Evolutionary conservation across 2,329 filamentous ascomycete genomes (phyloP).

Genomic region (Laburnicola sp.): DNA sequence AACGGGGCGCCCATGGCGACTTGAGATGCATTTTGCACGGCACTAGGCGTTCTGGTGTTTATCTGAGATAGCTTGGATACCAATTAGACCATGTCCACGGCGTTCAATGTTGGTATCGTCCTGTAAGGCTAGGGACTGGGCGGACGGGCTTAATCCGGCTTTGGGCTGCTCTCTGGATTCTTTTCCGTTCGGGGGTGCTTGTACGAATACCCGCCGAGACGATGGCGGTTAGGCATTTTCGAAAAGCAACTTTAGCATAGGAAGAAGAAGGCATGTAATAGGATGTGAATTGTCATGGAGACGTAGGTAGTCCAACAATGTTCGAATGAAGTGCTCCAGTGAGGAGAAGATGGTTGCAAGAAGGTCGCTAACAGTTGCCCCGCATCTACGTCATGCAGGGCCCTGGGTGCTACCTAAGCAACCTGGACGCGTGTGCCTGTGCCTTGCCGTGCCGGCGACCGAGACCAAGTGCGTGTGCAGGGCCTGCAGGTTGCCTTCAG

Average conservation of each 20-base stretch:
- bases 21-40: conserved; percentile 1
- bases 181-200: neutral
- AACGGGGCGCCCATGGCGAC: conserved; percentile 35
- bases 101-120: conserved; percentile 1
- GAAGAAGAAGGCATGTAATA: no score
- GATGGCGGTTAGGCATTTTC: neutral
- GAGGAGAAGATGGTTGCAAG: no score
- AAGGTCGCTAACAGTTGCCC: neutral
- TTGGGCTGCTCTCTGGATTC: neutral
- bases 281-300: no score
- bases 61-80: neutral
- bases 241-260: no score
- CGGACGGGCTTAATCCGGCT: neutral
- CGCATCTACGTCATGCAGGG: conserved; percentile 7
- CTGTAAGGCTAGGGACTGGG: neutral
- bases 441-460: conserved; percentile 6
- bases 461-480: conserved; percentile 5
- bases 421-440: neutral
- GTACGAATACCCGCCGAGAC: neutral
- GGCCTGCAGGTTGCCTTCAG: no score
- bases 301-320: no score
- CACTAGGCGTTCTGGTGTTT: neutral
- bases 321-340: no score
- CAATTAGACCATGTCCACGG: conserved; percentile 2
- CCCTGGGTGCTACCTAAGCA: neutral